Base-by-base conservation (phyloP, 2,329 filamentous ascomycete species). In the Karstenula rhodostoma region DNA sequence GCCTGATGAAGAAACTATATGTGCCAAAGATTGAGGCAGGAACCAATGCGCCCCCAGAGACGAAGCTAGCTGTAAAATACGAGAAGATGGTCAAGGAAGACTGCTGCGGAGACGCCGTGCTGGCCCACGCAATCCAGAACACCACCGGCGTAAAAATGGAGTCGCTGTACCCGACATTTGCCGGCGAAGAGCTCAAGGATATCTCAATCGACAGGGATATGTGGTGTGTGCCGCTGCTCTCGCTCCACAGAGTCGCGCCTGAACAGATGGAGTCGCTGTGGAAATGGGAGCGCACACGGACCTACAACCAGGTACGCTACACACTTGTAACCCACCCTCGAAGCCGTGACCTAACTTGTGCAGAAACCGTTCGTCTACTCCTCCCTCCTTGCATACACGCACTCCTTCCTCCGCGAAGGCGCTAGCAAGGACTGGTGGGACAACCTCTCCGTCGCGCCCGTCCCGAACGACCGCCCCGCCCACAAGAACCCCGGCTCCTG, bases 231-330 rank as follows among this genome's bases (percentile, higher is more conserved):
- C 79, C 80, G 9, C 74, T 80, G 29, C 66, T 83, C 8, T 78
- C 77, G 7, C 70, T 78, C 55, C 78, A 80, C 58, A 71, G 75
- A 50, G 63, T 78, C 23, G 72, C 70, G 27, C 76, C 81, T 0
- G 75, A 80, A 27, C 83, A 85, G 56, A 84, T 86, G 81, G 71
- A 76, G 10, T 74, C 77, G 0, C 70, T 86, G 43, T 84, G 83
- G 79, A 77, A 79, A 58, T 87, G 81, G 77, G 78, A 79, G 64
- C 73, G 77, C 58, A 75, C 71, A 56, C 66, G 77, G 32, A 74
- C 73, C 25, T 73, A 74, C 54, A 77, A 74, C 42, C 65, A 63
- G 46, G 75, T 75, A 68, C 23, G 70, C 61, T 12, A 15, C 7
- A 4, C 5, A 5, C 6, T 19, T n/a, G 35, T 37, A 22, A 7